Evolutionary conservation across 345 rosid genomes (phyloP).

Genomic region (Pistacia integerrima): DNA sequence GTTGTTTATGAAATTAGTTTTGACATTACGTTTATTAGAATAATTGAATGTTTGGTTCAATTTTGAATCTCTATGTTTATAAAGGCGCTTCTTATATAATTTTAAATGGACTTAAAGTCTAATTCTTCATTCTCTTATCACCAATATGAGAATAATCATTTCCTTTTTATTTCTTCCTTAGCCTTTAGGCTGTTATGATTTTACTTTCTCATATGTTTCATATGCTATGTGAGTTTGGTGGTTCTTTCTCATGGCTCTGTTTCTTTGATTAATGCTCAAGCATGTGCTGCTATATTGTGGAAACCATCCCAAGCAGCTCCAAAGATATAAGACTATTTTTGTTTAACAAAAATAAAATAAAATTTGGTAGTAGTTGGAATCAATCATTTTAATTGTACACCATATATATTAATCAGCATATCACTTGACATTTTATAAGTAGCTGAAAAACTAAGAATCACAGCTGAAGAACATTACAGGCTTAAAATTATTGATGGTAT

Average conservation of each 20-base stretch:
- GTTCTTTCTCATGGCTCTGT: slow-evolving; percentile 14
- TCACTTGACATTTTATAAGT: slow-evolving; percentile 17
- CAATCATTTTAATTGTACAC: not conserved
- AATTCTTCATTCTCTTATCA: not conserved
- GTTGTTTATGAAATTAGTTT: too few species aligned
- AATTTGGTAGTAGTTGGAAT: not conserved
- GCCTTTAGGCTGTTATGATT: not conserved
- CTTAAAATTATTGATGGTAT: slow-evolving; percentile 33
- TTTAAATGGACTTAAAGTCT: not conserved
- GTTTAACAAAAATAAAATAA: too few species aligned
- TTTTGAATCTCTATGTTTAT: not conserved
- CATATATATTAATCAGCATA: not conserved
- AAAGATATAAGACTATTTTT: slow-evolving; percentile 17
- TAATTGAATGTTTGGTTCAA: too few species aligned
- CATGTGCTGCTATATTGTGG: slow-evolving; percentile 35
- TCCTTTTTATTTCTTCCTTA: not conserved
- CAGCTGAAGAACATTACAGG: slow-evolving; percentile 38
- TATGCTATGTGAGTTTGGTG: not conserved
- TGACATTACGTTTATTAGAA: too few species aligned
- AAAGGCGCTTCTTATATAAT: not conserved
- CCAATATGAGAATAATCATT: not conserved
- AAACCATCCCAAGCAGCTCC: slow-evolving; percentile 37
- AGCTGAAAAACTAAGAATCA: slow-evolving; percentile 34
- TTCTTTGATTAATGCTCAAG: slow-evolving; percentile 32
- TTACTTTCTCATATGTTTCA: not conserved